Evolutionary conservation across 2,329 filamentous ascomycete species (phyloP), one percentile per base, ranked within the genome.

Genomic region (Elsinoe necatrix): DNA sequence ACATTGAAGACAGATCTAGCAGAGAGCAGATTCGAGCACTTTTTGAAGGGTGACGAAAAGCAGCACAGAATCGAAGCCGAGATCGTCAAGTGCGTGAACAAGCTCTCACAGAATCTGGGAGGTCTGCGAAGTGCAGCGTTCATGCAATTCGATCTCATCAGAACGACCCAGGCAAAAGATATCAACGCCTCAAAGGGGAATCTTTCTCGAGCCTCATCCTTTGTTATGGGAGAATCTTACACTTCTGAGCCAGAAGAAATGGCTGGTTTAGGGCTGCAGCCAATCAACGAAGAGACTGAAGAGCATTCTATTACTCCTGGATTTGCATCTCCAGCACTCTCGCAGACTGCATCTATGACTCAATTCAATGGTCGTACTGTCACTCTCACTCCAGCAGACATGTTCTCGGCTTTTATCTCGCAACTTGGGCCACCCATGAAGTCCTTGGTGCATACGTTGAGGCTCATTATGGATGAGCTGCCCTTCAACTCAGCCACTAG

Each of bases 371-470:
- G 39, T 1, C 55, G 55, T 18, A 16, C 48, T n/a, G 56, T 51
- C 35, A 58, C 60, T 3, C 34, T 60, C 2, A 55, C 42, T 5
- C 83, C 91, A 0, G 82, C 86, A 0, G 89, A 95, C 58, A 95
- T 97, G 62, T 97, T 97, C 67, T 84, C 89, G 9, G 78, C 91
- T 4, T 98, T 97, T 69, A 95, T 98, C 59, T 77, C 80, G 18
- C 83, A 93, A 62, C 76, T 98, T 20, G 93, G 93, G 0, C 93
- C 93, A 1, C 93, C 92, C 0, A 95, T 96, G 84, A 95, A 95
- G 70, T 96, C 92, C 0, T 74, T 98, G n/a, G 89, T 89, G 2
- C 93, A 87, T 64, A 97, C 93, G 0, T 72, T 98, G 37, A 89
- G 89, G 9, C 86, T 95, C 67, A 90, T 95, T 8, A 80, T 98